A percentile compares a stretch with the other conserved stretches of the same genome.
These are phyloP conservation scores for Corymbia citriodora DNA, from an alignment of 441 rosid genomes.

Conservation along the genomic window DNA sequence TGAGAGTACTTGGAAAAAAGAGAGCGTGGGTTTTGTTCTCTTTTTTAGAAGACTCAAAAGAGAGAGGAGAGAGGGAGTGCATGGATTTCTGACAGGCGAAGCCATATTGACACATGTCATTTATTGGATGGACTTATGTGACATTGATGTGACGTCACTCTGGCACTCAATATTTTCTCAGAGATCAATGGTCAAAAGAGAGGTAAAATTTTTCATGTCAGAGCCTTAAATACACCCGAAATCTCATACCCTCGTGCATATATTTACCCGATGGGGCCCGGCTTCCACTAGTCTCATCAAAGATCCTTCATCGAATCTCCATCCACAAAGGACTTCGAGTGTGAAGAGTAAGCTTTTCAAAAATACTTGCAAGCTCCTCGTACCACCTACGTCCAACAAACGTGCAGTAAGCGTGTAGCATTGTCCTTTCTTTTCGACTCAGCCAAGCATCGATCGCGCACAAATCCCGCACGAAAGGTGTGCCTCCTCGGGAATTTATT, in stretches of 20 bases:
- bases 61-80: background rate
- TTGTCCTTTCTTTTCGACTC: background rate
- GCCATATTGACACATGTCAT: fast-evolving
- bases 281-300: background rate
- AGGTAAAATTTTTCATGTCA: too few relatives aligned
- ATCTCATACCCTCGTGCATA: too few relatives aligned
- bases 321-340: background rate
- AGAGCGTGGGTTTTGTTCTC: background rate
- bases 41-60: background rate
- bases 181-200: background rate
- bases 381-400: background rate
- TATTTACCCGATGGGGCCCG: background rate
- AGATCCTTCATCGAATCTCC: background rate
- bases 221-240: too few relatives aligned
- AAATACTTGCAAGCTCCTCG: background rate
- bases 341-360: background rate
- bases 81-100: background rate
- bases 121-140: background rate
- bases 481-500: background rate
- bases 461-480: background rate
- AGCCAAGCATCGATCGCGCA: background rate
- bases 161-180: too few relatives aligned
- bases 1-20: background rate
- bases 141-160: background rate
- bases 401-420: background rate